These are phyloP conservation scores for Suhomyces sp. DNA, from an alignment of 805 yeast genomes.

Conservation along the genomic window DNA sequence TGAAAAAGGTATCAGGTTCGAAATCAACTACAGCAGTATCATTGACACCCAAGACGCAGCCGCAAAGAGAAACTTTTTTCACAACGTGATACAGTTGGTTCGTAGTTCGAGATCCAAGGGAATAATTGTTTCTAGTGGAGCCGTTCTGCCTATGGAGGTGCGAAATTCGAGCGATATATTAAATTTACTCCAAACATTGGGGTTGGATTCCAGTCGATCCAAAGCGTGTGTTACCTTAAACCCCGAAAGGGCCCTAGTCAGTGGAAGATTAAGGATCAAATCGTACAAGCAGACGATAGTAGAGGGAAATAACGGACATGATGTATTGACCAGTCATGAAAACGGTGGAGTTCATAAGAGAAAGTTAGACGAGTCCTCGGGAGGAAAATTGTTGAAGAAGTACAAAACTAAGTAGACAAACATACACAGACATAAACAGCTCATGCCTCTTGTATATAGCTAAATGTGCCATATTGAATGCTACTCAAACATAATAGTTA, in stretches of 20 bases:
- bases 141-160: conserved; percentile 51
- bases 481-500: background rate
- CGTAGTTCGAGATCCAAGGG: conserved; percentile 84
- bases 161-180: conserved; percentile 68
- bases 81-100: conserved; percentile 69
- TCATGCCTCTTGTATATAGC: background rate
- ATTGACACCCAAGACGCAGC: conserved; percentile 20
- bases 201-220: conserved; percentile 63
- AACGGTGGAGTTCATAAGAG: conserved; percentile 17
- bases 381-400: conserved; percentile 25
- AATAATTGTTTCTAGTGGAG: conserved; percentile 75
- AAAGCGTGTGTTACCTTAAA: conserved; percentile 55
- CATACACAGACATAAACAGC: background rate
- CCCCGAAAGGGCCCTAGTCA: conserved; percentile 63
- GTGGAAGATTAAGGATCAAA: conserved; percentile 69
- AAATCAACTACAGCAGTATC: conserved; percentile 64
- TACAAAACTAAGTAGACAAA: background rate
- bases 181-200: conserved; percentile 64
- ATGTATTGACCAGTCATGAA: conserved; percentile 24
- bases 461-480: background rate
- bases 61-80: conserved; percentile 57
- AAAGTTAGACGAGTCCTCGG: conserved; percentile 19
- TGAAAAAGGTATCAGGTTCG: conserved; percentile 78
- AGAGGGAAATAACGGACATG: conserved; percentile 44
- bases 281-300: conserved; percentile 75